A percentile compares a stretch with the other conserved stretches of the same genome.
phyloP scores from a whole-genome alignment of 2,329 filamentous ascomycete genomes.

The Hirsutella rhossiliensis region DNA sequence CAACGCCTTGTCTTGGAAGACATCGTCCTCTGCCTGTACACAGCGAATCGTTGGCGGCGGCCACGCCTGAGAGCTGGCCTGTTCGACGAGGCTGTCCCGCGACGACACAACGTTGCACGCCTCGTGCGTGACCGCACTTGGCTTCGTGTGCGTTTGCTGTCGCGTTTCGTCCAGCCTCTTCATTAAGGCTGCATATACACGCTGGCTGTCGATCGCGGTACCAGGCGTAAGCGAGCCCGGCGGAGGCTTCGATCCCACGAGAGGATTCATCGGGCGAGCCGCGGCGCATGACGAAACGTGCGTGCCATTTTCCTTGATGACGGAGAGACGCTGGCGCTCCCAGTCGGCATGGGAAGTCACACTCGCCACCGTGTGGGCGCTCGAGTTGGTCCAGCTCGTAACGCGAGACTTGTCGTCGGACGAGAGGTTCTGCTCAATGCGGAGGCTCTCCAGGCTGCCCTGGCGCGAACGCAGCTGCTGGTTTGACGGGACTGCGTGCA shows the following conservation, averaged over 20 bases:
- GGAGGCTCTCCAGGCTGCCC: slow-evolving; percentile 41
- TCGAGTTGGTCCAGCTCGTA: slow-evolving; percentile 61
- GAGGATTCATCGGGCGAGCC: slow-evolving; percentile 7
- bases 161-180: slow-evolving; percentile 34
- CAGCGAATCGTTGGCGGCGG: slow-evolving; percentile 19
- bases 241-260: neutral
- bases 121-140: neutral
- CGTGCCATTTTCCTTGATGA: slow-evolving; percentile 46
- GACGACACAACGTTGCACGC: neutral
- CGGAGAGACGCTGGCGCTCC: slow-evolving; percentile 46
- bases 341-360: slow-evolving; percentile 26
- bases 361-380: slow-evolving; percentile 40
- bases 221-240: neutral
- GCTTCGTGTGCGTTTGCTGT: slow-evolving; percentile 2
- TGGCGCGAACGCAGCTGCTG: slow-evolving; percentile 38
- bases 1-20: slow-evolving; percentile 10
- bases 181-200: slow-evolving; percentile 54
- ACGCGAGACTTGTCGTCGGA: slow-evolving; percentile 49
- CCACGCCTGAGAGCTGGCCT: slow-evolving; percentile 6
- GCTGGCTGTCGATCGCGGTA: slow-evolving; percentile 36
- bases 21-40: slow-evolving; percentile 19
- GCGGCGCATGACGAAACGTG: slow-evolving; percentile 25
- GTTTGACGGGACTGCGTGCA: slow-evolving; percentile 33
- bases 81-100: slow-evolving; percentile 1
- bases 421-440: slow-evolving; percentile 23